phyloP scores from a whole-genome alignment of 352 stramenopile species.

The Peronosclerospora sorghi region DNA sequence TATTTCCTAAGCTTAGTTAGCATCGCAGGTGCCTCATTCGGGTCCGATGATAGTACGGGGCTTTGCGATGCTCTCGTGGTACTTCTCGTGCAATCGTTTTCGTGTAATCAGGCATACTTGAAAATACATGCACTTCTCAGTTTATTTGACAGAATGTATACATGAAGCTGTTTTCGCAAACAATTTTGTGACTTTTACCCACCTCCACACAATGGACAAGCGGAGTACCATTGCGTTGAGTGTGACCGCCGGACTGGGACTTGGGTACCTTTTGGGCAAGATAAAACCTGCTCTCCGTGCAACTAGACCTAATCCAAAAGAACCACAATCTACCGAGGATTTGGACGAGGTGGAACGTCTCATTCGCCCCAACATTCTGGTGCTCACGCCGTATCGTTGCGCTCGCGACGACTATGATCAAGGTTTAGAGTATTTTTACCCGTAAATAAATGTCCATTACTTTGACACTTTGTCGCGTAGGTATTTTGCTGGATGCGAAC shows the following conservation, averaged over 20 bases:
- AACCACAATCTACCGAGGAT: background rate
- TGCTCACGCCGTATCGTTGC: constrained; percentile 94
- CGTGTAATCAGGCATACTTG: too few relatives aligned
- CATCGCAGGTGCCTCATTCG: too few relatives aligned
- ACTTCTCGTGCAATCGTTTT: too few relatives aligned
- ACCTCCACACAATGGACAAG: constrained; percentile 47
- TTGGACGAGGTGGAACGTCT: constrained; percentile 75
- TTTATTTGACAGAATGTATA: too few relatives aligned
- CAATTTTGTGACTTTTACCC: constrained; percentile 6
- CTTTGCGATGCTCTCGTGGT: too few relatives aligned
- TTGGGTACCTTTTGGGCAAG: constrained; percentile 58
- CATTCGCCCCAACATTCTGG: constrained; percentile 94
- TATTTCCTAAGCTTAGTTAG: too few relatives aligned
- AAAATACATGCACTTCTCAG: too few relatives aligned
- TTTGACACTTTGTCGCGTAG: constrained; percentile 18
- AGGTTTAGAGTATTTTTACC: constrained; percentile 20
- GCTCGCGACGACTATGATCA: constrained; percentile 93
- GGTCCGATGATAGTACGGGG: too few relatives aligned
- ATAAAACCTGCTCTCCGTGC: constrained; percentile 19
- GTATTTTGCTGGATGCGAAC: constrained; percentile 96
- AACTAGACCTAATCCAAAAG: background rate
- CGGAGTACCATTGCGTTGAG: constrained; percentile 47
- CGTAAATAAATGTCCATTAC: background rate
- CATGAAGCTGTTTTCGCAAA: constrained; percentile 13
- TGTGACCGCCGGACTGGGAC: constrained; percentile 47